Evolutionary conservation across 441 rosid species (phyloP), one percentile per base, ranked within the genome.

Genomic region (Cnidoscolus chayamansa): DNA sequence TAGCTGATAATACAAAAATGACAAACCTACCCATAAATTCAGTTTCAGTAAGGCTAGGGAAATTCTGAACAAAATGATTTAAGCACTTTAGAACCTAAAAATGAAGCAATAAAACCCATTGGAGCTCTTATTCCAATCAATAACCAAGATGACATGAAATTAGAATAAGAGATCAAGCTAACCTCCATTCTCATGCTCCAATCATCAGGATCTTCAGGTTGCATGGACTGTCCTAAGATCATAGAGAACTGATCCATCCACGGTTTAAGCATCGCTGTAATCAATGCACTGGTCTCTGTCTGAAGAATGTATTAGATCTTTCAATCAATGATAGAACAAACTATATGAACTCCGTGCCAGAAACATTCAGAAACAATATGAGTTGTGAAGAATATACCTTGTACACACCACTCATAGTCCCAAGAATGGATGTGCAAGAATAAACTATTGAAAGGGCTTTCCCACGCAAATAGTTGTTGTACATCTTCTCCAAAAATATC

Each of bases 181-280:
- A 94, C 99, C 97, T 92, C 99, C 93, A 84, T 87, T 86, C 96
- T 89, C 77, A 90, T 43, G 81, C 87, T 84, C 99, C 99, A 94
- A 76, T 94, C 97, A 81, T 94, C 93, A 54, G 98, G 97, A 86
- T 90, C 93, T 85, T 92, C 98, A 72, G 83, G 78, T 74, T 89
- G 88, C 73, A 92, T 83, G 35, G 99, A 97, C 77, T 81, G 87
- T 76, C 83, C 84, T 79, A 94, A 79, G 80, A 89, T 87, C 56
- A 80, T 74, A 77, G 89, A 79, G 75, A 89, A 92, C 76, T 83
- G 87, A 71, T 82, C 88, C 89, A 90, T 83, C 99, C 96, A 94
- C 63, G 84, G 80, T 76, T 89, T 86, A 68, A 89, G 82, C 86
- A 90, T 81, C 53, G 96, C 86, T 56, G 77, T 75, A 77, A 90